Conservation (phyloP, 2,329 filamentous ascomycete genomes). For the Fusarium sp. region DNA sequence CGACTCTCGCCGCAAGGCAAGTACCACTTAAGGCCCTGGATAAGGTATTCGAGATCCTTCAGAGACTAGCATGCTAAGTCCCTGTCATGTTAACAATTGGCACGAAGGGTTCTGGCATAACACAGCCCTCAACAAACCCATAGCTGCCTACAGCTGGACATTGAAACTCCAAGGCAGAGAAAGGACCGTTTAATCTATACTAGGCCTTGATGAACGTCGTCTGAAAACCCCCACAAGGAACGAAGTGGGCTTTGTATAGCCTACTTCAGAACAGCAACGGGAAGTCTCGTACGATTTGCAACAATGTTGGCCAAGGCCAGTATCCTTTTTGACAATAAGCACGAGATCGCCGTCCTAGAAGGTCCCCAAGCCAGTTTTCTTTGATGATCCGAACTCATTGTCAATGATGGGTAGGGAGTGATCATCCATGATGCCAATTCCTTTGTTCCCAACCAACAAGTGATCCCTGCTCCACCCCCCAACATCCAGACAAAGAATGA, state of each 20-base stretch:
- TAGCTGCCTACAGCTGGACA: too few relatives aligned
- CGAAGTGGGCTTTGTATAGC: neutral
- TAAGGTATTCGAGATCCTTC: neutral
- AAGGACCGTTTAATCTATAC: fast-evolving
- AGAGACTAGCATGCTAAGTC: fast-evolving
- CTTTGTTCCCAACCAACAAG: neutral
- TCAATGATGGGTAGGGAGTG: neutral
- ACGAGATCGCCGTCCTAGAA: fast-evolving
- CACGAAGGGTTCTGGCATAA: neutral
- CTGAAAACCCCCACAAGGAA: fast-evolving
- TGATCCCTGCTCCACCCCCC: neutral
- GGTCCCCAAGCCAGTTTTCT: neutral
- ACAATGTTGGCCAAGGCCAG: neutral
- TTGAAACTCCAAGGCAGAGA: too few relatives aligned
- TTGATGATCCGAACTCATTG: neutral
- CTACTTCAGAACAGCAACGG: neutral
- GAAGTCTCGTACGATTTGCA: neutral
- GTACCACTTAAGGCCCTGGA: neutral
- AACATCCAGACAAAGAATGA: neutral
- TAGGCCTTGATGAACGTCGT: fast-evolving
- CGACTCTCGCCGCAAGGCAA: too few relatives aligned
- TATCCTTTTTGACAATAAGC: neutral
- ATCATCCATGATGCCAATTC: neutral
- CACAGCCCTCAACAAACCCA: neutral
- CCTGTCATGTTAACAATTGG: neutral